Evolutionary conservation across 257 asterid genomes (phyloP).

Genomic region (Plantago ovata): DNA sequence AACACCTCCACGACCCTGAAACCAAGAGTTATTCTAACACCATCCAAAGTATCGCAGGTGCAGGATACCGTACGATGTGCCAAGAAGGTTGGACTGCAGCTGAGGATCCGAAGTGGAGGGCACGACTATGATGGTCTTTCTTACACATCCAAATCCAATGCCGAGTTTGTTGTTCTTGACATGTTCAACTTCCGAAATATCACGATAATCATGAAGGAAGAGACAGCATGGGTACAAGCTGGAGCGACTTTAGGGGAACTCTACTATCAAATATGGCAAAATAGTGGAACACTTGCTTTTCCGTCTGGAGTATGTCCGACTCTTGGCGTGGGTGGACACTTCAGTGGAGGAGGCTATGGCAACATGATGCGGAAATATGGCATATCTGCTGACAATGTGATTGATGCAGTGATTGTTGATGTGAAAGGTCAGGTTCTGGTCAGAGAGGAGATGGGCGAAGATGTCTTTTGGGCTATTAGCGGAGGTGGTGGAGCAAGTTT

Average conservation of each 20-base stretch:
- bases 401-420: conserved; percentile 31
- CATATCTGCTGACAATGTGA: conserved; percentile 21
- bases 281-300: conserved; percentile 25
- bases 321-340: conserved; percentile 29
- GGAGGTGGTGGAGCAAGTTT: conserved; percentile 41
- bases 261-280: conserved; percentile 23
- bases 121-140: conserved; percentile 36
- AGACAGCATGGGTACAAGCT: conserved; percentile 26
- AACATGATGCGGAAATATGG: conserved; percentile 30
- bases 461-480: conserved; percentile 33
- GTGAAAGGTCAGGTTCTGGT: conserved; percentile 24
- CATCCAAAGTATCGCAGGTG: conserved; percentile 22
- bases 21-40: conserved; percentile 19
- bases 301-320: conserved; percentile 30
- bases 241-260: conserved; percentile 33
- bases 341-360: conserved; percentile 30
- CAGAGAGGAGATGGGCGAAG: conserved; percentile 34
- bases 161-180: conserved; percentile 24
- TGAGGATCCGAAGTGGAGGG: conserved; percentile 35
- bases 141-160: conserved; percentile 7
- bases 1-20: conserved; percentile 18
- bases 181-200: conserved; percentile 12
- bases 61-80: conserved; percentile 19
- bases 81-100: not conserved
- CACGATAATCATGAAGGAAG: not conserved